These are phyloP conservation scores for Amanita molliuscula DNA, from an alignment of 768 basidiomycete genomes.

Conservation along the genomic window DNA sequence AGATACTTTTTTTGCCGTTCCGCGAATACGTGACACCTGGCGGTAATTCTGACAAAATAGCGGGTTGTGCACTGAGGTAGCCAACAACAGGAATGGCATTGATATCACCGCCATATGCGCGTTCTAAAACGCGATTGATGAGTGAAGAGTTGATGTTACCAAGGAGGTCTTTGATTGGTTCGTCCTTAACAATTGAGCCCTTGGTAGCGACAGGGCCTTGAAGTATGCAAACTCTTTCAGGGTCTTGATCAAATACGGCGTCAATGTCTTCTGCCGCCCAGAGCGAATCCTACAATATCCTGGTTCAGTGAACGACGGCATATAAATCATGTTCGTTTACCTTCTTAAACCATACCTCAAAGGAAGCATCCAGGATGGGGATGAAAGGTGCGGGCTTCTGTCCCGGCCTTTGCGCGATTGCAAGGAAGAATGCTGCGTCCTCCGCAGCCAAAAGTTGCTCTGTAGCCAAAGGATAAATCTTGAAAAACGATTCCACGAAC, in stretches of 20 bases:
- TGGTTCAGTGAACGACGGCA: not conserved
- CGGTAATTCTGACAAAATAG: constrained; percentile 21
- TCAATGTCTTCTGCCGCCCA: constrained; percentile 99
- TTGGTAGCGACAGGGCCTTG: constrained; percentile 95
- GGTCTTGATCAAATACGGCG: constrained; percentile 97
- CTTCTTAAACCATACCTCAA: constrained; percentile 99
- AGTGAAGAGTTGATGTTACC: constrained; percentile 79
- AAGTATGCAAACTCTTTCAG: constrained; percentile 94
- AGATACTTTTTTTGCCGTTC: constrained; percentile 32
- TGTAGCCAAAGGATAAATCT: constrained; percentile 70
- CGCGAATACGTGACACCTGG: constrained; percentile 31
- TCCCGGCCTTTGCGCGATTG: constrained; percentile 89
- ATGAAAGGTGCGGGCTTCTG: constrained; percentile 99
- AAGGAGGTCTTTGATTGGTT: constrained; percentile 87
- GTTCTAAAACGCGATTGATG: constrained; percentile 66
- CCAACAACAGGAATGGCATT: constrained; percentile 71
- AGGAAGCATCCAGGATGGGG: constrained; percentile 84
- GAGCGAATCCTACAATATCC: constrained; percentile 65
- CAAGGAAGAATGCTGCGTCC: constrained; percentile 92
- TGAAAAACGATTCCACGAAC: constrained; percentile 78
- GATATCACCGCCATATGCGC: constrained; percentile 68
- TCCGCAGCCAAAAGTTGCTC: constrained; percentile 86
- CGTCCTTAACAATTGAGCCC: constrained; percentile 80
- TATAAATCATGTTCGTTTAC: constrained; percentile 25
- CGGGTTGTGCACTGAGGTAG: constrained; percentile 55